Conservation (phyloP, 352 stramenopile genomes). For the Pythium graminicola region DNA sequence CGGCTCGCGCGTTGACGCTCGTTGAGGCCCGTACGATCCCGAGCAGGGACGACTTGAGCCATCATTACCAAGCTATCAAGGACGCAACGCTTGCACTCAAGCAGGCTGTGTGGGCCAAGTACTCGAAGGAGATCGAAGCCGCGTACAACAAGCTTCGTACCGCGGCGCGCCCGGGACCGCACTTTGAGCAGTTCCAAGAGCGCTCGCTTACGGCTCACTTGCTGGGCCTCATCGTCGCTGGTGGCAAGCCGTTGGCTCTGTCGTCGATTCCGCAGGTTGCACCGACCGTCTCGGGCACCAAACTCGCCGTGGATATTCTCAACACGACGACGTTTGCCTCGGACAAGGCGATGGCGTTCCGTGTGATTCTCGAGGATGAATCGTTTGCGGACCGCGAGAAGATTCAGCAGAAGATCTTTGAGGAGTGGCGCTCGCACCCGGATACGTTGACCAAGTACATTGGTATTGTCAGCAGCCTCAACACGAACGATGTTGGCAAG, state of each 20-base stretch:
- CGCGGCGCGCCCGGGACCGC: conserved; percentile 36
- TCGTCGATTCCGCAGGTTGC: conserved; percentile 32
- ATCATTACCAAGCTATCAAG: conserved; percentile 63
- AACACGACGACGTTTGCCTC: conserved; percentile 63
- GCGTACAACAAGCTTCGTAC: conserved; percentile 48
- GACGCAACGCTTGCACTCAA: conserved; percentile 55
- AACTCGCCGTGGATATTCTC: conserved; percentile 51
- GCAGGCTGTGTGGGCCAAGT: conserved; percentile 65
- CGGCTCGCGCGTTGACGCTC: conserved; percentile 53
- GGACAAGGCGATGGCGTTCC: conserved; percentile 55
- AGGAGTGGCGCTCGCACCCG: conserved; percentile 60
- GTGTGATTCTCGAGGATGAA: conserved; percentile 60
- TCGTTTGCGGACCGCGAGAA: conserved; percentile 44
- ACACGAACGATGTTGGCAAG: conserved; percentile 54
- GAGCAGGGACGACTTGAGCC: conserved; percentile 51
- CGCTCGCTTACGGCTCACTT: conserved; percentile 62
- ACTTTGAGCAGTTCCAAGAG: conserved; percentile 70
- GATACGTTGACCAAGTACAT: conserved; percentile 83
- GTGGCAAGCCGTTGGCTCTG: conserved; percentile 41
- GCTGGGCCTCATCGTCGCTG: conserved; percentile 53
- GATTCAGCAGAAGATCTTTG: conserved; percentile 62
- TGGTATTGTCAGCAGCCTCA: conserved; percentile 56
- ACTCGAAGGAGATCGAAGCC: conserved; percentile 49
- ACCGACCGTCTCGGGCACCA: conserved; percentile 37
- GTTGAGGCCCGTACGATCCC: conserved; percentile 52